Evolutionary conservation across 306 rosid species (phyloP), one percentile per base, ranked within the genome.

Genomic region (Pueraria montana): DNA sequence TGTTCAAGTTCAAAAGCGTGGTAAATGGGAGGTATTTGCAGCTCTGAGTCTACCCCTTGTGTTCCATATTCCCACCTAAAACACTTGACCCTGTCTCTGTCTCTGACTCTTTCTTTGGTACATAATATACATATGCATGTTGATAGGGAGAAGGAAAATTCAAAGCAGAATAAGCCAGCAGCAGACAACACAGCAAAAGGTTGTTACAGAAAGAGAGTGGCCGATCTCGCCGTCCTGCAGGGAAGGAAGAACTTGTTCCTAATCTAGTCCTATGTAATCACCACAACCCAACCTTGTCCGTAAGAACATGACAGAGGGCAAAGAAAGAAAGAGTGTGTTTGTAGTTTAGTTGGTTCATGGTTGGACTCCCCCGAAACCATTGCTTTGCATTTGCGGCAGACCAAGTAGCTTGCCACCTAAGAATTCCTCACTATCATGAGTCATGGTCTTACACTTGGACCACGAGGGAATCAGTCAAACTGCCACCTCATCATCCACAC

Each of bases 31-130:
- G 82, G 43, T 86, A 86, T 83, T 73, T 84, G 91, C 81, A 84
- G 82, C 16, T 85, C 79, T 80, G 87, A 79, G 83, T 67, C 74
- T 52, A 13, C 46, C 61, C 27, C 38, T 45, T 66, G 77, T n/a
- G 80, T 73, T 79, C 56, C 81, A 84, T 74, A 34, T 90, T 88
- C 89, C 75, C 90, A 92, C 95, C 98, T 88, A 92, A 90, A 89
- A 82, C 88, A 87, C 85, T 90, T 94, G 97, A 94, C 97, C 80
- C 8, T 69, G 83, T 83, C 85, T 74, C 26, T 71, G 50, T 72
- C 84, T 76, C 75, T 78, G 79, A 77, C 87, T 50, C 59, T 62
- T 80, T 81, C 83, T 77, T 76, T 45, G 77, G 70, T 52, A 27
- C 80, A 52, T 27, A 21, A 52, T 27, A 21, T 12, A 56, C 63